A percentile compares a stretch with the other conserved stretches of the same genome.
Conservation (phyloP, 257 asterid species). For the Parsonsia alboflavescens region DNA sequence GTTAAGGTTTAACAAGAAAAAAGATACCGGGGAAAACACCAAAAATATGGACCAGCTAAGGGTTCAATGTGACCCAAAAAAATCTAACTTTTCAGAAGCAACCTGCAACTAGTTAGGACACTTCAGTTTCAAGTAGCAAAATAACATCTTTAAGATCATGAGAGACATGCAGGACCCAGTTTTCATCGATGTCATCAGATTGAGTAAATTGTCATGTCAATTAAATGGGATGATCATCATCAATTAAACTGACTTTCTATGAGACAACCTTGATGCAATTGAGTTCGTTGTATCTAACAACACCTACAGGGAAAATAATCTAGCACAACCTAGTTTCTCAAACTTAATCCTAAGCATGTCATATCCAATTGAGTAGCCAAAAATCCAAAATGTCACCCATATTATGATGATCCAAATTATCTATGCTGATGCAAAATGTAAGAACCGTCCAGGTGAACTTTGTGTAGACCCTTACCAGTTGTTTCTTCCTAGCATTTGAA, state of each 20-base stretch:
- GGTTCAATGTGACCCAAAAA: background rate
- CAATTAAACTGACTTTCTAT: background rate
- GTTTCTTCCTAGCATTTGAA: conserved; percentile 86
- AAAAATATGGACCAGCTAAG: conserved; percentile 1
- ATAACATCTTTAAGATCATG: background rate
- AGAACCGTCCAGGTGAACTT: background rate
- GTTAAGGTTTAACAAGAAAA: background rate
- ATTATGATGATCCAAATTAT: background rate
- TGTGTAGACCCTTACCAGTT: conserved; percentile 50
- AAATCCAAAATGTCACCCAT: background rate
- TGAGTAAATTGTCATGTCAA: background rate
- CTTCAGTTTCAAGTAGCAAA: background rate
- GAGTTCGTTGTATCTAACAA: background rate
- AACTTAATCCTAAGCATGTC: background rate
- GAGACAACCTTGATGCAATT: background rate
- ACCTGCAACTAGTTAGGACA: background rate
- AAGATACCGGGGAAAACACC: background rate
- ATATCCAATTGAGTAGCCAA: background rate
- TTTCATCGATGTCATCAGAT: no score
- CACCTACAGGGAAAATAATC: background rate
- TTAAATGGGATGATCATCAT: background rate
- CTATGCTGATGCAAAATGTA: background rate
- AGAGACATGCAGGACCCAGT: no score
- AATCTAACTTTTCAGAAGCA: background rate
- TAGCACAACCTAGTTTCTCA: background rate